Conservation (phyloP, 2,329 filamentous ascomycete genomes). For the Penicillium frequentans region DNA sequence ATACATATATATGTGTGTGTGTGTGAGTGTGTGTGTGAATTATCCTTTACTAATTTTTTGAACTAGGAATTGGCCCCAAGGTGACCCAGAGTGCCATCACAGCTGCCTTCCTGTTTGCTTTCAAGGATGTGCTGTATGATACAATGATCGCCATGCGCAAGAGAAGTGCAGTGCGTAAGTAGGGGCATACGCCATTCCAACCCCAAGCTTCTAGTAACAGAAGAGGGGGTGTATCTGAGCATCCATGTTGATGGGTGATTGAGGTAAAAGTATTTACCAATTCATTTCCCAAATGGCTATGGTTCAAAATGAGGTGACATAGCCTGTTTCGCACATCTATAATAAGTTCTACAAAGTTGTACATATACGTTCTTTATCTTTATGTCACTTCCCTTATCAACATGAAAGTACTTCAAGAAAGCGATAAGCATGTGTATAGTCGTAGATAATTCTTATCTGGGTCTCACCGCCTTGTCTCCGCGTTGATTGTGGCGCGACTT, state of each 20-base stretch:
- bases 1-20: background rate
- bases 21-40: background rate
- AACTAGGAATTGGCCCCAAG: constrained; percentile 85
- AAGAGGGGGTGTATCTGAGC: background rate
- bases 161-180: constrained; percentile 32
- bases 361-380: background rate
- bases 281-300: background rate
- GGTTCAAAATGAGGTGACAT: background rate
- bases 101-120: constrained; percentile 92
- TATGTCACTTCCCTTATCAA: no score
- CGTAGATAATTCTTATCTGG: no score
- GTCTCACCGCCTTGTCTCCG: background rate
- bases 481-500: background rate
- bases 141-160: constrained; percentile 38
- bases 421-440: no score
- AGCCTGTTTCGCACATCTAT: background rate
- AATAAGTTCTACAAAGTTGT: background rate
- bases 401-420: no score
- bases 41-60: background rate
- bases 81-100: constrained; percentile 96
- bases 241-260: background rate
- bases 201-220: background rate
- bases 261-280: background rate
- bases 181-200: constrained; percentile 2
- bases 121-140: constrained; percentile 95